Evolutionary conservation across 139 green algal genomes (phyloP), one percentile per base, ranked within the genome.

Genomic region (Nannochloris sp.): DNA sequence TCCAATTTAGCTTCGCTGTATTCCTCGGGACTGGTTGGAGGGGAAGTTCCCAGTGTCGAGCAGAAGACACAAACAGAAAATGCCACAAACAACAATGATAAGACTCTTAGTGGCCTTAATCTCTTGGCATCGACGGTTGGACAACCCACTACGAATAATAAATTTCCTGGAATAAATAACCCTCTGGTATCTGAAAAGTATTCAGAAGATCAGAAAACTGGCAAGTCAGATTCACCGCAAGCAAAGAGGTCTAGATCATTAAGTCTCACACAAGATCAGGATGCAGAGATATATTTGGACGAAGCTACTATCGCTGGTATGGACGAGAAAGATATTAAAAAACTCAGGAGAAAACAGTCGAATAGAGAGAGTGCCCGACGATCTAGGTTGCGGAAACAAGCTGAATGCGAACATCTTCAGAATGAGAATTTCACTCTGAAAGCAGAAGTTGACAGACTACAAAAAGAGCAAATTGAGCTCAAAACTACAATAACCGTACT

Each of bases 291-390:
- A 19, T n/a, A 44, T 10, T 55, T 61, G 15, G 31, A 44, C 51
- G 55, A n/a, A 44, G 29, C 31, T 43, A 19, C n/a, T 51, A 19
- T 31, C 19, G 51, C 53, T 40, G 43, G 56, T 19, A 36, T 68
- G n/a, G 86, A 93, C 40, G 86, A 93, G 57, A 62, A 79, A 18
- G 86, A 95, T 60, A 15, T 87, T n/a, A 95, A 95, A 72, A 66
- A 75, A 27, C 72, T 87, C 71, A 67, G 76, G 43, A 78, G 89
- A 44, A 96, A 96, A 78, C 89, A 96, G 74, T 87, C 74, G 61
- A 96, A 96, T 66, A 64, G 90, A 19, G 89, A 96, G 75, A 84
- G 73, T 14, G 89, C 89, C 4, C 70, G 89, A 25, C 75, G 89
- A 5, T 91, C 80, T 34, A 76, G 89, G 7, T 70, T 90, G 58